A percentile compares a stretch with the other conserved stretches of the same genome.
These are phyloP conservation scores for Penicillium macrosclerotiorum DNA, from an alignment of 495 filamentous ascomycete species.

Conservation along the genomic window DNA sequence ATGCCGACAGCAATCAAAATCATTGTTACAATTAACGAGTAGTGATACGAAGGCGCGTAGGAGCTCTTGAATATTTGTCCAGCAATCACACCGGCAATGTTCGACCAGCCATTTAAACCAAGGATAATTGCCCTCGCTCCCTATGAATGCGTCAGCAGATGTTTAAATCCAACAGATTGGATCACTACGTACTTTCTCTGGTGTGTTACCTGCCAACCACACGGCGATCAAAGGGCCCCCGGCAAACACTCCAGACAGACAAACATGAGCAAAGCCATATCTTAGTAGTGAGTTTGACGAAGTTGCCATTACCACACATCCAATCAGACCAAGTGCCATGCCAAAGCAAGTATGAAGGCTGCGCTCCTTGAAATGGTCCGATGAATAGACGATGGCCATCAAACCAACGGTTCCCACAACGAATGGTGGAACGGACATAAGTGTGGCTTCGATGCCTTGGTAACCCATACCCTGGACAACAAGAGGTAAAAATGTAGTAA, in stretches of 20 bases:
- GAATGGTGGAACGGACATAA: conserved; percentile 1
- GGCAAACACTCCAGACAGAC: not conserved
- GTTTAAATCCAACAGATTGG: not conserved
- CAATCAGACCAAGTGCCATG: not conserved
- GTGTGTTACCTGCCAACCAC: not conserved
- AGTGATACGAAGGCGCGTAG: not conserved
- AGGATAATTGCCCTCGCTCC: not conserved
- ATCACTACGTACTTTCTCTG: not conserved
- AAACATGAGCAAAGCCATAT: conserved; percentile 1
- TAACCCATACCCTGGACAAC: conserved; percentile 1
- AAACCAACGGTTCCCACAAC: not conserved
- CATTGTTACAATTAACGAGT: not conserved
- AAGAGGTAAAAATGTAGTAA: conserved; percentile 4
- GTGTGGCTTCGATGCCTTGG: not conserved
- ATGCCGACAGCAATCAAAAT: conserved; percentile 1
- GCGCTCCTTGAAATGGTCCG: not conserved
- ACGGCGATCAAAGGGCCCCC: not conserved
- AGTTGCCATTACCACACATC: conserved; percentile 1
- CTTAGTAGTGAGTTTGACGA: not conserved
- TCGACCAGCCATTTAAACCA: not conserved
- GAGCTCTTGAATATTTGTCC: not conserved
- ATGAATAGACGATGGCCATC: not conserved
- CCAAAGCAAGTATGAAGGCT: not conserved
- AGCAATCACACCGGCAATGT: not conserved
- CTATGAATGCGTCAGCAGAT: not conserved